Evolutionary conservation across 495 filamentous ascomycete species (phyloP).

Genomic region (Lindgomyces ingoldianus): DNA sequence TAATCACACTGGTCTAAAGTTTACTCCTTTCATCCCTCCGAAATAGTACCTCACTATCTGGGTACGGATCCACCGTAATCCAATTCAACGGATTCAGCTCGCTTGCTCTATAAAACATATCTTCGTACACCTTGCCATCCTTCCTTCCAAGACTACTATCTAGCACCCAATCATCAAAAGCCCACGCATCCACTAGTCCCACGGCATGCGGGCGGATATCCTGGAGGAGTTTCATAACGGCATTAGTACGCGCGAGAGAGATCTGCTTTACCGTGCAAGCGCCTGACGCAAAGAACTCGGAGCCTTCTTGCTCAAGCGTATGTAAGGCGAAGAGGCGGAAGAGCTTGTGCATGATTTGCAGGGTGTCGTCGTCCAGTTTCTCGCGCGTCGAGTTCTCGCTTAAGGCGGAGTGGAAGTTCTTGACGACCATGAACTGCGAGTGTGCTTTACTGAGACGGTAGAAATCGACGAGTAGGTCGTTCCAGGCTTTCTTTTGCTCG

Average conservation of each 20-base stretch:
- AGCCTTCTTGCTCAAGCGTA: constrained; percentile 64
- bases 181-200: constrained; percentile 44
- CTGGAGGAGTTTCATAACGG: constrained; percentile 30
- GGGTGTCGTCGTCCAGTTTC: constrained; percentile 54
- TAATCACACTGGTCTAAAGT: constrained; percentile 50
- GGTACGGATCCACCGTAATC: constrained; percentile 36
- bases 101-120: constrained; percentile 65
- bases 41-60: constrained; percentile 18
- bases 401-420: constrained; percentile 71
- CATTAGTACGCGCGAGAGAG: constrained; percentile 57
- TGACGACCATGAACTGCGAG: constrained; percentile 68
- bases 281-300: constrained; percentile 65
- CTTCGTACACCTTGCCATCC: constrained; percentile 46
- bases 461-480: constrained; percentile 71
- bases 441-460: constrained; percentile 69
- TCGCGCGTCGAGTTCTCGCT: constrained; percentile 19
- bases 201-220: constrained; percentile 33
- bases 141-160: constrained; percentile 39
- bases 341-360: constrained; percentile 58
- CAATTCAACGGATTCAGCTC: constrained; percentile 49
- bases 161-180: constrained; percentile 40
- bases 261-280: constrained; percentile 68
- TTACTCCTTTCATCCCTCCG: constrained; percentile 18
- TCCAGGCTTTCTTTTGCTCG: constrained; percentile 69
- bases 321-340: constrained; percentile 67